Evolutionary conservation across 176 grass and related monocot species (phyloP).

Genomic region (Hordeum marinum): DNA sequence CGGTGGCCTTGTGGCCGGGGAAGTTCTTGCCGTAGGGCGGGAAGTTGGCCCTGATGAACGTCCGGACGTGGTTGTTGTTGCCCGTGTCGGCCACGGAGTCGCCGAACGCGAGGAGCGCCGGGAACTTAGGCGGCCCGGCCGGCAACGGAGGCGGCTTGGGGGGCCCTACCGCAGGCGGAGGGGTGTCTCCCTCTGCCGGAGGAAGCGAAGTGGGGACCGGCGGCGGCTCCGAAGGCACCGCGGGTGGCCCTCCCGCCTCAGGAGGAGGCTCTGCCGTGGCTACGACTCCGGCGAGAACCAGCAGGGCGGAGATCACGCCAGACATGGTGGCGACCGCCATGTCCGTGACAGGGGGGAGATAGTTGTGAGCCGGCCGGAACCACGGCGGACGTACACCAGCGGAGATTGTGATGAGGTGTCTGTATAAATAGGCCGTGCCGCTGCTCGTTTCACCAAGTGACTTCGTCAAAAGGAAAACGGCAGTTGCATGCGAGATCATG

Average conservation of each 20-base stretch:
- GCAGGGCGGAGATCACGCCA: not conserved
- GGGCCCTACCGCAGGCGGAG: not conserved
- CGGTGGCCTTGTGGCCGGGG: conserved; percentile 37
- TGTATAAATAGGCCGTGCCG: not conserved
- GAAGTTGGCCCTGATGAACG: conserved; percentile 33
- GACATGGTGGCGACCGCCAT: not conserved
- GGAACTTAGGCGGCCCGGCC: conserved; percentile 18
- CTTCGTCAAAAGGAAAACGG: not conserved
- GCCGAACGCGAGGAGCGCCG: conserved; percentile 46
- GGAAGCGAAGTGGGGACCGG: not conserved
- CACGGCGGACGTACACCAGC: not conserved
- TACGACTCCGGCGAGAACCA: not conserved
- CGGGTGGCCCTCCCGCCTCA: no score
- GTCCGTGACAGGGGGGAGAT: not conserved
- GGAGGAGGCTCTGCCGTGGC: not conserved
- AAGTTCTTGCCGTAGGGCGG: conserved; percentile 60
- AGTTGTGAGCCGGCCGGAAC: not conserved
- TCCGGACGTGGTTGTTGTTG: conserved; percentile 50
- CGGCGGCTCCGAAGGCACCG: no score
- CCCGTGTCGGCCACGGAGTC: conserved; percentile 70
- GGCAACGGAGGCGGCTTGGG: not conserved
- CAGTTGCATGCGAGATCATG: conserved; percentile 3
- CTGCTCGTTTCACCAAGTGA: not conserved
- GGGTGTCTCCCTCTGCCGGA: not conserved
- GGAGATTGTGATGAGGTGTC: not conserved